A percentile compares a stretch with the other conserved stretches of the same genome.
Evolutionary conservation across 495 filamentous ascomycete genomes (phyloP).

Genomic region (Neurospora terricola): DNA sequence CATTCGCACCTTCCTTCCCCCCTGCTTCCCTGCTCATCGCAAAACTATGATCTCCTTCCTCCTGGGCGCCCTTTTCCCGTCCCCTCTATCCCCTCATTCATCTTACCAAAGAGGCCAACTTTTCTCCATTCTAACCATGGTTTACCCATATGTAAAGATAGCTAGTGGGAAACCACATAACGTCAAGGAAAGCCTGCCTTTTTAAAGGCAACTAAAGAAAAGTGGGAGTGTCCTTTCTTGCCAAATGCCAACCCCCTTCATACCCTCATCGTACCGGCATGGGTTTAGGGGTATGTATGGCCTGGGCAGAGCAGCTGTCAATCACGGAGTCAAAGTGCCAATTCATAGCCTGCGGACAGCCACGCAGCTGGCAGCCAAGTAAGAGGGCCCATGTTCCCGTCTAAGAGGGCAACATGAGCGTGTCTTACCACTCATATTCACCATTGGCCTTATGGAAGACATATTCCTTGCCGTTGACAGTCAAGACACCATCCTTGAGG

Average conservation of each 20-base stretch:
- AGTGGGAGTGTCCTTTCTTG: neutral
- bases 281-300: no score
- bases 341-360: no score
- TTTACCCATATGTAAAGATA: neutral
- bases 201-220: neutral
- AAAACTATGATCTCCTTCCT: neutral
- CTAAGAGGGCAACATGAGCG: no score
- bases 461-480: slow-evolving; percentile 84
- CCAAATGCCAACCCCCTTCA: no score
- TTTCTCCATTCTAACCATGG: neutral
- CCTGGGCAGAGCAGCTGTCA: no score
- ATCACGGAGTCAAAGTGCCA: no score
- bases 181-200: neutral
- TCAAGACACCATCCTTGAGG: slow-evolving; percentile 92
- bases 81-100: neutral
- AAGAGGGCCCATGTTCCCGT: no score
- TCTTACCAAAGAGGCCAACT: neutral
- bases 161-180: neutral
- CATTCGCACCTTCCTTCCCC: neutral
- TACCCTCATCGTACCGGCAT: no score
- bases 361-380: no score
- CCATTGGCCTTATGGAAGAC: slow-evolving; percentile 96
- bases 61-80: neutral
- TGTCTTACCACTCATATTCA: slow-evolving; percentile 99
- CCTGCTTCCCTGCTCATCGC: neutral